Evolutionary conservation across 345 rosid species (phyloP), one percentile per base, ranked within the genome.

Genomic region (Populus nigra): DNA sequence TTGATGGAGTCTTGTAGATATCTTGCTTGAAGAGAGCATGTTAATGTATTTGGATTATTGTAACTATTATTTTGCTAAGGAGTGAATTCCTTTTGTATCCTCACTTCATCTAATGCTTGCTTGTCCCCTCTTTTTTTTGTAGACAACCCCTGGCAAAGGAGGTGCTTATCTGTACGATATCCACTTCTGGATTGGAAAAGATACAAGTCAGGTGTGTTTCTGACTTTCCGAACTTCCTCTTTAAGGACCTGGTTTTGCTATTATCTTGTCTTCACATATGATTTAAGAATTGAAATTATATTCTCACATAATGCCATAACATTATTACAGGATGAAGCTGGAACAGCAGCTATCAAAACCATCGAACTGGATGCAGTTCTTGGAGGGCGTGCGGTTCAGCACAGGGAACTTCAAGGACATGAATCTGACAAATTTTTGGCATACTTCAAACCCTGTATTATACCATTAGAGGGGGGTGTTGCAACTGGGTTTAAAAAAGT

Each of bases 131-230:
- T 15, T 67, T 61, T 80, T 39, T 76, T 27, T 81, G 89, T 81
- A 96, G 99, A 96, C 98, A 73, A 79, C 91, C 45, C 76, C 91
- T 76, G 90, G 86, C 79, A 96, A 88, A 86, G 96, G 95, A 69
- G 98, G 99, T 20, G 88, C 97, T 75, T 94, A 88, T 84, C 84
- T 88, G 31, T 89, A 81, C 80, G 97, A 96, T 82, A 89, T 96
- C 80, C 98, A 96, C 87, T 96, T 94, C 84, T 96, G 99, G 99
- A 87, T 96, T 76, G 99, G 99, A 73, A 94, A 87, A 88, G 99
- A 94, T 83, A 88, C 98, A 41, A 96, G 91, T 87, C 98, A 96
- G 97, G 99, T 94, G 72, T 79, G 79, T 75, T 33, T 72, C 72
- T 61, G 55, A 38, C 74, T 47, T 41, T 71, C 67, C 38, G 33